Conservation (phyloP, 805 yeast species). For the Saccharomycopsis malanga region DNA sequence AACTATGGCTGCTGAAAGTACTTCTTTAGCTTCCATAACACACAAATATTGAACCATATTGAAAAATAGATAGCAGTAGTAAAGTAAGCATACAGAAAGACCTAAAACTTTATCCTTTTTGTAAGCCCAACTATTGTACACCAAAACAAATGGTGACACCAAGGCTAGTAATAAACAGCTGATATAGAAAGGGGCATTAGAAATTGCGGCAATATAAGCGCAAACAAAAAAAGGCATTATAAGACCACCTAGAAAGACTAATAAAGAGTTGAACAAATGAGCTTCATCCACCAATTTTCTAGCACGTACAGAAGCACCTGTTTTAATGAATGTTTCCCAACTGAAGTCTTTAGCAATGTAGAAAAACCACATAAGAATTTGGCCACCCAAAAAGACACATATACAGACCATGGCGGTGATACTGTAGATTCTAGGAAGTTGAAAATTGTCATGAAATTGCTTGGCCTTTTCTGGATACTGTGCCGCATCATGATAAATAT, state of each 20-base stretch:
- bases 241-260: slow-evolving; percentile 12
- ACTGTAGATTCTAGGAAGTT: slow-evolving; percentile 4
- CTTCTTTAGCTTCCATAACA: slow-evolving; percentile 4
- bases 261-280: slow-evolving; percentile 10
- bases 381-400: slow-evolving; percentile 2
- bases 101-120: slow-evolving; percentile 1
- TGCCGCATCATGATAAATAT: slow-evolving; percentile 9
- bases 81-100: neutral
- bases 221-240: slow-evolving; percentile 14
- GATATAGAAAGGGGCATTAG: slow-evolving; percentile 5
- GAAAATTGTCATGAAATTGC: slow-evolving; percentile 1
- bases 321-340: slow-evolving; percentile 18
- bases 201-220: slow-evolving; percentile 6
- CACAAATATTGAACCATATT: slow-evolving; percentile 4
- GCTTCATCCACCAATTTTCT: slow-evolving; percentile 2
- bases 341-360: slow-evolving; percentile 16
- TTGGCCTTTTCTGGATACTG: slow-evolving; percentile 7
- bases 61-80: slow-evolving; percentile 5
- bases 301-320: slow-evolving; percentile 13
- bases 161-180: slow-evolving; percentile 7
- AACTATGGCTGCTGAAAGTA: slow-evolving; percentile 1
- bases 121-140: slow-evolving; percentile 2
- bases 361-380: slow-evolving; percentile 16
- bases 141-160: slow-evolving; percentile 3
- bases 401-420: slow-evolving; percentile 3